Evolutionary conservation across 2,329 filamentous ascomycete species (phyloP).

Genomic region (Coniochaeta pulveracea): DNA sequence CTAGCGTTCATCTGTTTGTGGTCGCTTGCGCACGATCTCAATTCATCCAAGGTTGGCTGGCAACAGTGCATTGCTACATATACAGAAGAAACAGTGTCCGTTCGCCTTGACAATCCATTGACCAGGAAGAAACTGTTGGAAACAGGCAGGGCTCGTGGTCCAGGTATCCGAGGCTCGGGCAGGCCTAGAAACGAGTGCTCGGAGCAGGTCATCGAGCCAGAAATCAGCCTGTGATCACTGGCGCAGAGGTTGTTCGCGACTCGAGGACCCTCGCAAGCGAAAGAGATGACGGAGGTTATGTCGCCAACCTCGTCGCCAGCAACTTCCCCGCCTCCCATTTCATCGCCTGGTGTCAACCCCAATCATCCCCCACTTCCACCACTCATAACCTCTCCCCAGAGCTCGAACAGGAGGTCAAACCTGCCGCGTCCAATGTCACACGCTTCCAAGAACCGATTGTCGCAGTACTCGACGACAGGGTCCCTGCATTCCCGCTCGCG

Average conservation of each 20-base stretch:
- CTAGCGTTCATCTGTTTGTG: no score
- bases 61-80: no score
- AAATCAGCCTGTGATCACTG: not conserved
- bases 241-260: no score
- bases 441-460: slow-evolving; percentile 70
- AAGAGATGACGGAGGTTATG: slow-evolving; percentile 41
- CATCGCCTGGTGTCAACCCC: slow-evolving; percentile 32
- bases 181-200: not conserved
- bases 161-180: slow-evolving; percentile 1
- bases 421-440: slow-evolving; percentile 61
- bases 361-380: slow-evolving; percentile 44
- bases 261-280: slow-evolving; percentile 6
- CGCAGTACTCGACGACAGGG: slow-evolving; percentile 63
- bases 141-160: slow-evolving; percentile 1
- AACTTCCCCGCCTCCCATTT: slow-evolving; percentile 37
- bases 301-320: slow-evolving; percentile 43
- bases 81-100: no score
- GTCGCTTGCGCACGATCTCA: no score
- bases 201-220: not conserved
- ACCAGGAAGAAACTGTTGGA: not conserved
- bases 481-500: slow-evolving; percentile 62
- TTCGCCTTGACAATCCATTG: not conserved
- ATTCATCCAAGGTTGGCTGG: no score
- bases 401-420: slow-evolving; percentile 45
- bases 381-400: slow-evolving; percentile 43